phyloP scores from a whole-genome alignment of 1,139 yeast species.

The Debaryomyces coudertii region DNA sequence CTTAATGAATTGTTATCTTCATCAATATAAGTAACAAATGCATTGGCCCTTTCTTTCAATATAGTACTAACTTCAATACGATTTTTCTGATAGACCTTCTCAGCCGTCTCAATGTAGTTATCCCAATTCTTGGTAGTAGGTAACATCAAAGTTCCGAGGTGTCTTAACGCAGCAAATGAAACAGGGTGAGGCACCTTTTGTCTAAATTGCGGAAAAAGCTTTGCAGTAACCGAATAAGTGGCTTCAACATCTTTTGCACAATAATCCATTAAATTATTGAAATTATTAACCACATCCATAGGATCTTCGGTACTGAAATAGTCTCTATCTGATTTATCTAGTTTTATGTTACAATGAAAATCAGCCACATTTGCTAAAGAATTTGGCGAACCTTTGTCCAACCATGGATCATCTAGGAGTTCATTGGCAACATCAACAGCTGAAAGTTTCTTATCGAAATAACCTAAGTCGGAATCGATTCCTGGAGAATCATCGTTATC shows the following conservation, averaged over 20 bases:
- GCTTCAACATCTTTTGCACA: constrained; percentile 85
- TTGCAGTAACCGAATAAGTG: constrained; percentile 70
- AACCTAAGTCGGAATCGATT: constrained; percentile 20
- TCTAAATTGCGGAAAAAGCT: constrained; percentile 70
- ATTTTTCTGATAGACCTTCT: constrained; percentile 62
- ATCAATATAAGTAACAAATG: constrained; percentile 47
- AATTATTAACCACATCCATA: constrained; percentile 55
- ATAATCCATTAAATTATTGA: constrained; percentile 67
- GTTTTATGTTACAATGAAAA: constrained; percentile 72
- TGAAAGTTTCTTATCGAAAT: constrained; percentile 13
- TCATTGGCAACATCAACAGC: constrained; percentile 33
- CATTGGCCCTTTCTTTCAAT: constrained; percentile 61
- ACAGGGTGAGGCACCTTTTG: constrained; percentile 89
- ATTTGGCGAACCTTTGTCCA: constrained; percentile 73
- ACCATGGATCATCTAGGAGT: constrained; percentile 71
- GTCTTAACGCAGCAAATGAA: constrained; percentile 84
- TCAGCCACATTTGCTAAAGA: constrained; percentile 80
- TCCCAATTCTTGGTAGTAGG: constrained; percentile 84
- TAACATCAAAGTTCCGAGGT: constrained; percentile 73
- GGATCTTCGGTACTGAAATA: constrained; percentile 61
- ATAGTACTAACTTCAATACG: constrained; percentile 59
- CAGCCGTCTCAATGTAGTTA: constrained; percentile 69
- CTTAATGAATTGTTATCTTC: constrained; percentile 30
- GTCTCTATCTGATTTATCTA: constrained; percentile 71
- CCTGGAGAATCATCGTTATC: constrained; percentile 30